phyloP scores from a whole-genome alignment of 306 rosid genomes.

The Casuarina equisetifolia region DNA sequence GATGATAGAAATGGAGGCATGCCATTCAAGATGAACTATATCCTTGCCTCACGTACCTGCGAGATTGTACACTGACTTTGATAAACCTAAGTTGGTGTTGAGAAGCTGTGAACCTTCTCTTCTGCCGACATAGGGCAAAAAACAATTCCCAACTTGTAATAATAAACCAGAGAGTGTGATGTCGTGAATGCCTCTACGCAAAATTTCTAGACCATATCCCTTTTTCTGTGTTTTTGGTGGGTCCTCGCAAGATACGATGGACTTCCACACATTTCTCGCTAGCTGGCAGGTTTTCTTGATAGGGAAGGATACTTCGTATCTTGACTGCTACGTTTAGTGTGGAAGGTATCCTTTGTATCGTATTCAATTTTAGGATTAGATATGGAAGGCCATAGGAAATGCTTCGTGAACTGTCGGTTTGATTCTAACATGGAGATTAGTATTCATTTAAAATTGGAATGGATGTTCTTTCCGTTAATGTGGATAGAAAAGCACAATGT shows the following conservation, averaged over 20 bases:
- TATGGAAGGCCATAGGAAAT: not conserved
- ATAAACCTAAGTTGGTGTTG: not conserved
- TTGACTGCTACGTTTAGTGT: too few relatives aligned
- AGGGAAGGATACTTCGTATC: too few relatives aligned
- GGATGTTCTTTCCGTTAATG: not conserved
- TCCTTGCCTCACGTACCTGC: not conserved
- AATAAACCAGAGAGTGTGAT: not conserved
- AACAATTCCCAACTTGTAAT: not conserved
- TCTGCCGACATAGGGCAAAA: not conserved
- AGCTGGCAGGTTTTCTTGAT: too few relatives aligned
- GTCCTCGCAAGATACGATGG: too few relatives aligned
- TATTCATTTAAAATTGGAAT: not conserved
- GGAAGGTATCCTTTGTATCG: too few relatives aligned
- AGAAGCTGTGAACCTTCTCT: conserved; percentile 1
- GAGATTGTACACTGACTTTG: not conserved
- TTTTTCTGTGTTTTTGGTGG: too few relatives aligned
- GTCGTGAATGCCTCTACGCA: not conserved
- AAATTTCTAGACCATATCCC: too few relatives aligned
- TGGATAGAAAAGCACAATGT: not conserved
- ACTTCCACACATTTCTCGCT: too few relatives aligned
- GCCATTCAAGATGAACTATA: not conserved
- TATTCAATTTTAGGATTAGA: too few relatives aligned
- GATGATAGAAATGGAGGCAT: not conserved
- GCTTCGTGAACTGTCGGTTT: not conserved
- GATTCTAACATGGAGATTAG: not conserved